These are phyloP conservation scores for Eucalyptus microcorys DNA, from an alignment of 345 rosid genomes.

Conservation along the genomic window DNA sequence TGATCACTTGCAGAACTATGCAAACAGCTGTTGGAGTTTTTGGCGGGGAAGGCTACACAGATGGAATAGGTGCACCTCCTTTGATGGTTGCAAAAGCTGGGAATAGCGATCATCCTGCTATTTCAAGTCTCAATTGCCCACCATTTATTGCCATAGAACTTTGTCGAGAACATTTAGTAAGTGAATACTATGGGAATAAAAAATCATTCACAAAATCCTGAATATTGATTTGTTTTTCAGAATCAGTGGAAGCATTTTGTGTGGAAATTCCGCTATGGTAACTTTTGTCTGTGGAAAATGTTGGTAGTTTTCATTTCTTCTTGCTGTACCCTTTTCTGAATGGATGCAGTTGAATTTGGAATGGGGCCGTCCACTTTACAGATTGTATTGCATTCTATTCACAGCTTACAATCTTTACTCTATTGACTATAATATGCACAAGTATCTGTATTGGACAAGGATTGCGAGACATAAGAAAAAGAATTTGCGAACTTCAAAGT, in stretches of 20 bases:
- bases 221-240: background rate
- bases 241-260: background rate
- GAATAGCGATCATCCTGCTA: background rate
- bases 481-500: background rate
- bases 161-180: conserved; percentile 68
- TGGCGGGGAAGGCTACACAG: conserved; percentile 15
- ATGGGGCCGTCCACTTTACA: background rate
- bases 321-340: background rate
- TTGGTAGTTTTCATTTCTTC: background rate
- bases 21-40: conserved; percentile 68
- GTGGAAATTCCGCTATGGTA: background rate
- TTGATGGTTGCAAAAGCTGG: background rate
- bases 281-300: background rate
- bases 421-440: background rate
- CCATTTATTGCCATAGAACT: conserved; percentile 58
- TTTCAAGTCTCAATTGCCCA: conserved; percentile 20
- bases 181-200: background rate
- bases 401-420: background rate
- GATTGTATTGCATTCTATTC: background rate
- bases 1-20: conserved; percentile 38
- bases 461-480: background rate
- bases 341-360: background rate
- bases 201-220: background rate
- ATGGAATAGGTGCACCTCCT: conserved; percentile 1
- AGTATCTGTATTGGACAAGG: background rate